Conservation (phyloP, 73 alveolate species). For the Symbiodinium natans region DNA sequence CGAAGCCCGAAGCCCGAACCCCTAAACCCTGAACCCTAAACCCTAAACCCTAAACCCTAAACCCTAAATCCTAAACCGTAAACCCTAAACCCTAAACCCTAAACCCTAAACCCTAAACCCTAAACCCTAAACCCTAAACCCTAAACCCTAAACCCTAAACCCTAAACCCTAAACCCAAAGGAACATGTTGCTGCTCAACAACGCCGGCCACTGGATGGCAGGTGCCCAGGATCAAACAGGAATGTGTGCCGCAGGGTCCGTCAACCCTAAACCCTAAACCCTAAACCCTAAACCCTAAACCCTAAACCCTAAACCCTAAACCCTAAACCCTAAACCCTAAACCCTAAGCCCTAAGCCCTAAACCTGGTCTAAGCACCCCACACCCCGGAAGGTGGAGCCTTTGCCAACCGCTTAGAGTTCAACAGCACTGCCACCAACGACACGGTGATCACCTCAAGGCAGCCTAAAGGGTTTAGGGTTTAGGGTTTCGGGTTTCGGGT, state of each 20-base stretch:
- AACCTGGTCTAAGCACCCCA: too few relatives aligned
- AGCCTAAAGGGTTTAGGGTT: not conserved
- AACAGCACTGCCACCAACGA: constrained; percentile 22
- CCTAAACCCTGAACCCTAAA: too few relatives aligned
- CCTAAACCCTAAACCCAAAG: not conserved
- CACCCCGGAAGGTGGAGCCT: constrained; percentile 52
- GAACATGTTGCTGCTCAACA: constrained; percentile 43
- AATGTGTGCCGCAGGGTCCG: too few relatives aligned
- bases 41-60: too few relatives aligned
- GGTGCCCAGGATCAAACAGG: not conserved
- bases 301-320: not conserved
- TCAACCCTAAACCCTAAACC: too few relatives aligned
- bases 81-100: too few relatives aligned
- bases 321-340: not conserved
- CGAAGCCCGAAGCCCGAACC: too few relatives aligned
- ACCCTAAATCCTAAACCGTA: too few relatives aligned
- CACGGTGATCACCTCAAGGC: constrained; percentile 37
- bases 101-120: too few relatives aligned
- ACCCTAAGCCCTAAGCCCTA: not conserved
- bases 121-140: too few relatives aligned
- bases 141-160: not conserved
- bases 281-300: not conserved
- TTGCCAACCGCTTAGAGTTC: constrained; percentile 37
- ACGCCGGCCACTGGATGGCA: constrained; percentile 21
- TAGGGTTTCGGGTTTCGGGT: not conserved